Evolutionary conservation across 169 alveolate genomes (phyloP).

Genomic region (Plasmodium reichenowi): DNA sequence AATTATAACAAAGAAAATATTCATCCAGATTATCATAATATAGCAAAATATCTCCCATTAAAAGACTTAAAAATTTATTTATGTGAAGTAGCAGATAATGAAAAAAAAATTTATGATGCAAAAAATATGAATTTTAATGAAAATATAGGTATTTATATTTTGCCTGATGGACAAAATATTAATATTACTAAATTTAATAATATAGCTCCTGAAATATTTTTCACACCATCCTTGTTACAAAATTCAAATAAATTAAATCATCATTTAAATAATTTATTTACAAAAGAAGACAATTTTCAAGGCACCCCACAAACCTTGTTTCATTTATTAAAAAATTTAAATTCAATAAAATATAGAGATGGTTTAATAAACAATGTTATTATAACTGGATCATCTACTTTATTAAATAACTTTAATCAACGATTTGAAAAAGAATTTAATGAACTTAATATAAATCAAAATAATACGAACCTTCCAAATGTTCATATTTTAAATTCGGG

Average conservation of each 20-base stretch:
- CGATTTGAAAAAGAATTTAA: slow-evolving; percentile 46
- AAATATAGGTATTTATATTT: slow-evolving; percentile 28
- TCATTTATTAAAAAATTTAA: slow-evolving; percentile 36
- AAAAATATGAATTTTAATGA: slow-evolving; percentile 62
- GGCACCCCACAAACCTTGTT: slow-evolving; percentile 26
- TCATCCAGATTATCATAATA: slow-evolving; percentile 34
- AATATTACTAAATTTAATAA: slow-evolving; percentile 50
- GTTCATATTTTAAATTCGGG: slow-evolving; percentile 31
- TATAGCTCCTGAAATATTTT: slow-evolving; percentile 66
- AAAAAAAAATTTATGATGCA: slow-evolving; percentile 49
- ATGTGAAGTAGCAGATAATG: slow-evolving; percentile 73
- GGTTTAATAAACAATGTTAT: slow-evolving; percentile 26
- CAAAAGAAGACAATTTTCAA: slow-evolving; percentile 27
- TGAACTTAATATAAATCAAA: slow-evolving; percentile 8
- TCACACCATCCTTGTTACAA: slow-evolving; percentile 46
- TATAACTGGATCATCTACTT: slow-evolving; percentile 54
- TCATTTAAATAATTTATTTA: slow-evolving; percentile 21
- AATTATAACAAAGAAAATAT: slow-evolving; percentile 30
- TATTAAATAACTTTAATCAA: slow-evolving; percentile 38
- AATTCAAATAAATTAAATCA: slow-evolving; percentile 9
- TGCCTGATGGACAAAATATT: slow-evolving; percentile 73
- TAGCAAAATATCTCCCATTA: slow-evolving; percentile 51
- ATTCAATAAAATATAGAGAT: slow-evolving; percentile 14
- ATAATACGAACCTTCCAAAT: slow-evolving; percentile 8
- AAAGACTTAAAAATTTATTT: slow-evolving; percentile 58